Base-by-base conservation (phyloP, 1,284 basidiomycete species). In the Chalciporus sp. region DNA sequence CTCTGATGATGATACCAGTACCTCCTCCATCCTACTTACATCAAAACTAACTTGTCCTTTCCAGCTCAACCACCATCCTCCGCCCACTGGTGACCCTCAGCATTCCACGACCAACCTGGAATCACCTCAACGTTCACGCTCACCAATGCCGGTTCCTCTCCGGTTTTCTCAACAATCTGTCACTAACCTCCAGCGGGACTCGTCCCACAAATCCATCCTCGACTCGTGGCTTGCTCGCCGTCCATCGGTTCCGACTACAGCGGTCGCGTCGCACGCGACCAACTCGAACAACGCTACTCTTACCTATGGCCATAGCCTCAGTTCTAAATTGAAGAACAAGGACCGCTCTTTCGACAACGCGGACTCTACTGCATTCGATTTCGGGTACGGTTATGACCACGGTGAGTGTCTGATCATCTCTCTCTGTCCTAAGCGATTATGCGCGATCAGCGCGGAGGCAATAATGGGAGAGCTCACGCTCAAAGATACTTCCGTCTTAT, bases 221-320 rank as follows among this genome's bases (percentile, higher is more conserved):
- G 56, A 55, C 20, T 55, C 63, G 26, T 68, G 67, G 65, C 39
- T 64, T 1, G 48, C 64, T 33, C 61, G 58, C 11, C 62, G 66
- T 27, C 49, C 62, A 6, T 61, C 65, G 17, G 26, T 55, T 7
- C 46, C 56, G 31, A 47, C 54, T 28, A 1, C 48, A 16, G 33
- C 48, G 8, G n/a, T 50, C 17, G 33, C 53, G 12, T 47, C 58
- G 3, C 42, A 52, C 14, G 26, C 44, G n/a, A 29, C 44, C 49
- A 47, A 37, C 11, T 3, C 45, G 7, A 49, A 28, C 50, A 29
- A 35, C 20, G 11, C 26, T 26, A 7, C 47, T 4, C 35, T n/a
- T 3, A 19, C 28, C 40, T 39, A 29, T 10, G 44, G 20, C 6
- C 58, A 41, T 3, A 2, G 37, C 6, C 26, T 49, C 20, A 47